Percentiles rank a stretch among this genome's conserved stretches.
Conservation (phyloP, 192 early-diverging fungal species). For the Powellomyces hirtus region DNA sequence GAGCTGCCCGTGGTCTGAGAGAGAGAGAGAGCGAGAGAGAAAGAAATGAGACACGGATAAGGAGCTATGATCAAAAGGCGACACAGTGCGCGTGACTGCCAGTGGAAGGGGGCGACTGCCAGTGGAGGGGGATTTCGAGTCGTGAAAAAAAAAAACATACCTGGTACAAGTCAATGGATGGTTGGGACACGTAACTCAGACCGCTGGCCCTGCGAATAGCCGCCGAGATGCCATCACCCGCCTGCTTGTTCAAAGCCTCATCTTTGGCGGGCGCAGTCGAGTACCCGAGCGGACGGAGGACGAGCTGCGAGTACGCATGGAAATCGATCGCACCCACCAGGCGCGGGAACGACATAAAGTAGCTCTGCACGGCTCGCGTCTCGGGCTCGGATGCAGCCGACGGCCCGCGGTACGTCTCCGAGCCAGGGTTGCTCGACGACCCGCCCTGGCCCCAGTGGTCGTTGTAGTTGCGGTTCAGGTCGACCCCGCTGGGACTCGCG, state of each 20-base stretch:
- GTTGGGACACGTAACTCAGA: conserved; percentile 48
- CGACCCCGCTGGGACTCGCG: not conserved
- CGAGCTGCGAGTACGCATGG: conserved; percentile 53
- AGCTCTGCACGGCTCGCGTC: conserved; percentile 46
- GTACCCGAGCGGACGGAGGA: conserved; percentile 58
- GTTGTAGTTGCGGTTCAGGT: conserved; percentile 19
- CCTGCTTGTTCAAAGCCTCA: conserved; percentile 40
- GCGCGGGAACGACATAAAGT: conserved; percentile 40
- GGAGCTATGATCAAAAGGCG: not conserved
- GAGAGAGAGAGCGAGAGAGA: not conserved
- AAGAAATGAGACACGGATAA: not conserved
- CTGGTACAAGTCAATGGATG: conserved; percentile 53
- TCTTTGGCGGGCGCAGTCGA: conserved; percentile 40
- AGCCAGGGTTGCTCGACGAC: conserved; percentile 44
- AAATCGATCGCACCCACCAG: conserved; percentile 59
- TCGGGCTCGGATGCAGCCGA: conserved; percentile 51
- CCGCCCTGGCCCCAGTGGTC: conserved; percentile 59
- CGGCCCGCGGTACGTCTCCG: conserved; percentile 52
- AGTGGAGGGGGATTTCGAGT: not conserved
- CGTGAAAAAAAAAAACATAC: not conserved
- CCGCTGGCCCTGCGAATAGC: conserved; percentile 34
- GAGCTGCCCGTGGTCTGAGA: not conserved
- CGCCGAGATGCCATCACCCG: conserved; percentile 39
- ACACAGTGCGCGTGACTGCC: too few species aligned
- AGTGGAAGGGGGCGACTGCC: too few species aligned